Conservation (phyloP, 2,329 filamentous ascomycete genomes). For the Hypoxylon sp. region DNA sequence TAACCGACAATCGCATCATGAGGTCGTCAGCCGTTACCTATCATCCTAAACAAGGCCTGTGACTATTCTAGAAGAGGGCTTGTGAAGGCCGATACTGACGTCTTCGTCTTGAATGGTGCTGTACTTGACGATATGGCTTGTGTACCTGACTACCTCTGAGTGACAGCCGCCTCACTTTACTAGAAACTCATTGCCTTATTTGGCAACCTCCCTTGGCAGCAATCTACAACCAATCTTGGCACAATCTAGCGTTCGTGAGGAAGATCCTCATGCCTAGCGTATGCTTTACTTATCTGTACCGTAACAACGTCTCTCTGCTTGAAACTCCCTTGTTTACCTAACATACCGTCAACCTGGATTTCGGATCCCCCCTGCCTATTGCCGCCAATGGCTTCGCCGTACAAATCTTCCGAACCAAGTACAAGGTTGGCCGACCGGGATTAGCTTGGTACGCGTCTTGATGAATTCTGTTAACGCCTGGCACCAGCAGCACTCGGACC, state of each 20-base stretch:
- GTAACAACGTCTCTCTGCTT: slow-evolving; percentile 36
- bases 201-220: slow-evolving; percentile 32
- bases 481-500: slow-evolving; percentile 32
- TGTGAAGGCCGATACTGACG: slow-evolving; percentile 25
- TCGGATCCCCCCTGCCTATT: slow-evolving; percentile 31
- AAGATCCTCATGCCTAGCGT: slow-evolving; percentile 36
- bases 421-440: slow-evolving; percentile 12
- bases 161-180: slow-evolving; percentile 31
- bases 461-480: slow-evolving; percentile 31
- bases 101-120: slow-evolving; percentile 30
- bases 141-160: slow-evolving; percentile 4
- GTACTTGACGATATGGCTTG: slow-evolving; percentile 31
- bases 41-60: slow-evolving; percentile 13
- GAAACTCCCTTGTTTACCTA: slow-evolving; percentile 32
- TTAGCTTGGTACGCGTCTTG: slow-evolving; percentile 32
- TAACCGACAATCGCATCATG: slow-evolving; percentile 35
- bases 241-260: slow-evolving; percentile 36
- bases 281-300: slow-evolving; percentile 37
- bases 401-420: slow-evolving; percentile 37
- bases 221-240: slow-evolving; percentile 38
- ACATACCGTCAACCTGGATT: slow-evolving; percentile 43
- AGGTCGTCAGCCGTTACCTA: slow-evolving; percentile 29
- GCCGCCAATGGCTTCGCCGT: slow-evolving; percentile 26
- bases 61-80: slow-evolving; percentile 17
- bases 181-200: slow-evolving; percentile 12